Evolutionary conservation across 306 rosid genomes (phyloP), one percentile per base, ranked within the genome.

Genomic region (Argentina anserina): DNA sequence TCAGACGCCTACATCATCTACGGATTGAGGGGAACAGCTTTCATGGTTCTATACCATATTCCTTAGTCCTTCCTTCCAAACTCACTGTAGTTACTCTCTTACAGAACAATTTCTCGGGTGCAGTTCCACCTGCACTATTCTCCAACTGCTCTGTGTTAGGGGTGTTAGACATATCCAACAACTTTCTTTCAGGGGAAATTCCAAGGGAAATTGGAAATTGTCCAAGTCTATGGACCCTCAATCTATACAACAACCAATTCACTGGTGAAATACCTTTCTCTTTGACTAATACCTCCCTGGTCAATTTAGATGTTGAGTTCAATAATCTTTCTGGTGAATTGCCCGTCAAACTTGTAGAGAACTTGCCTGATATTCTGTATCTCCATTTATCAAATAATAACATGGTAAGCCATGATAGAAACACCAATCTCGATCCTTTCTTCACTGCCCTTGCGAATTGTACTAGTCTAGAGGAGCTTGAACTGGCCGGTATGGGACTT

Each of bases 181-280:
- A 90, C 89, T 60, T 55, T 18, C 69, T 87, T 42, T 72, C 61
- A 6, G 92, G 96, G 25, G 42, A 72, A 43, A 82, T 90, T 82
- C 90, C 96, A 6, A 25, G 29, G 20, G 88, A 84, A 80, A 76
- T 87, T 75, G 96, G 92, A 76, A 87, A 86, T 42, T 87, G 96
- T 78, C 72, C 36, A 10, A n/a, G 9, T 17, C 71, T 90, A 11
- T 77, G 89, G 90, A 86, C 75, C 73, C 85, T 90, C 53, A 86
- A 46, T 76, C 71, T 87, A 50, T 90, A 90, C 87, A 78, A 82
- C 50, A 90, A 87, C 46, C 88, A 77, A 63, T 86, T 90, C 25
- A 78, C 78, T 9, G 92, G 96, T 34, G 77, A 67, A 17, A 82
- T 90, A 71, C 92, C 96, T 42, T 52, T 67, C 64, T 81, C 89